Conservation (phyloP, 169 alveolate genomes). For the Plasmodium berghei region DNA sequence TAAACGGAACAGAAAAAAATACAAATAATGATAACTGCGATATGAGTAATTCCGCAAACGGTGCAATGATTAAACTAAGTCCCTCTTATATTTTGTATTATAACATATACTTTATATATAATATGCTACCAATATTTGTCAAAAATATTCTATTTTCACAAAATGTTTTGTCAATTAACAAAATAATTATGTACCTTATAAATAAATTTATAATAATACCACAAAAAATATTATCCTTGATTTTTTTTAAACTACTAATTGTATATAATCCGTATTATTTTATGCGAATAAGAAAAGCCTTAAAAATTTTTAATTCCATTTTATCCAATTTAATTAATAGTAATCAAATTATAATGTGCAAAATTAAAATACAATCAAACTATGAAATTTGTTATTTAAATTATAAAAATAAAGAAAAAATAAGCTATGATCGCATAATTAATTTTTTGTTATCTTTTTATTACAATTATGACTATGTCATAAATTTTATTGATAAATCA, state of each 20-base stretch:
- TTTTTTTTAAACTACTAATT: constrained; percentile 64
- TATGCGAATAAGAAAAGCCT: constrained; percentile 66
- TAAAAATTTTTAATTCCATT: constrained; percentile 38
- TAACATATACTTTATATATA: constrained; percentile 58
- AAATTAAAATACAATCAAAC: constrained; percentile 50
- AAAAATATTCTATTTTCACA: constrained; percentile 56
- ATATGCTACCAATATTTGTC: constrained; percentile 65
- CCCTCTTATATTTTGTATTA: constrained; percentile 64
- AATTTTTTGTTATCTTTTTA: constrained; percentile 49
- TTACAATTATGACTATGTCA: constrained; percentile 60
- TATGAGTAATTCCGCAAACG: background rate
- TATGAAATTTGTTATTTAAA: constrained; percentile 71
- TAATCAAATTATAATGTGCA: constrained; percentile 53
- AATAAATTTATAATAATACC: constrained; percentile 68
- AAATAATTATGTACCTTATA: constrained; percentile 54
- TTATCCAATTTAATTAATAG: constrained; percentile 27
- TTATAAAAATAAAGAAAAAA: constrained; percentile 70
- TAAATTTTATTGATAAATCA: constrained; percentile 64
- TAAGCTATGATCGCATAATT: constrained; percentile 53
- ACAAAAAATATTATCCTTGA: constrained; percentile 50
- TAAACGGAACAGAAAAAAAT: constrained; percentile 16
- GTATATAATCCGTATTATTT: constrained; percentile 70
- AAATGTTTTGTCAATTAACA: constrained; percentile 64
- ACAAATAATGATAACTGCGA: constrained; percentile 1
- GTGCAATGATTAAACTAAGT: constrained; percentile 26